Evolutionary conservation across 495 filamentous ascomycete species (phyloP), one percentile per base, ranked within the genome.

Genomic region (Hyaloscypha finlandica): DNA sequence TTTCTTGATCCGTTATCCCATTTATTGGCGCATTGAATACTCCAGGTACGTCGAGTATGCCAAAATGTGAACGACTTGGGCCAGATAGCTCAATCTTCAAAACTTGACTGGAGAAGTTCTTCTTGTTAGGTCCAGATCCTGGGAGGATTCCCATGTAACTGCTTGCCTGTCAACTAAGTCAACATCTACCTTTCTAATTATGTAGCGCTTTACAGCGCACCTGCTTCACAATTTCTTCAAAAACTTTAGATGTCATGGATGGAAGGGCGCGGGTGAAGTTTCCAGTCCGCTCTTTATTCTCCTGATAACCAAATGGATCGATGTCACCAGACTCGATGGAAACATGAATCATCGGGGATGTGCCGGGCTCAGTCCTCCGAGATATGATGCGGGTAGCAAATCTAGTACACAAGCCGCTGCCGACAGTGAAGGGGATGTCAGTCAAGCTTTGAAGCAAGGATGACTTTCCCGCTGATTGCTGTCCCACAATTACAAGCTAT

Each of bases 1-100:
- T 85, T 33, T 87, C 84, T 48, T 33, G 16, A 19, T 39, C 30
- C 11, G 67, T 59, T 12, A 65, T 37, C 2, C 81, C 83, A 14
- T 77, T 58, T 4, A 76, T 83, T 0, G 78, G 73, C 11, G 72
- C 81, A 31, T 79, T 82, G 73, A 90, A 89, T 8, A 88, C 84
- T 0, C 88, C 85, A 0, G 87, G 87, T 1, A 89, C 80, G 66
- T 90, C 85, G 39, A 89, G 84, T 0, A 90, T 77, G 45, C 80
- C 87, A 3, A 90, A 75, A 65, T 90, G 83, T 22, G 83, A 77
- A 61, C 85, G 79, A 1, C 83, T 61, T 0, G 87, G 88, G 0
- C 89, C 86, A 31, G 68, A 69, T 4, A 88, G 84, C 70, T 89
- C 85, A 20, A 90, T 78, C 39, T 80, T 81, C 16, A 90, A 77